A percentile compares a stretch with the other conserved stretches of the same genome.
phyloP scores from a whole-genome alignment of 2,329 filamentous ascomycete genomes.

The Truncatella angustata region DNA sequence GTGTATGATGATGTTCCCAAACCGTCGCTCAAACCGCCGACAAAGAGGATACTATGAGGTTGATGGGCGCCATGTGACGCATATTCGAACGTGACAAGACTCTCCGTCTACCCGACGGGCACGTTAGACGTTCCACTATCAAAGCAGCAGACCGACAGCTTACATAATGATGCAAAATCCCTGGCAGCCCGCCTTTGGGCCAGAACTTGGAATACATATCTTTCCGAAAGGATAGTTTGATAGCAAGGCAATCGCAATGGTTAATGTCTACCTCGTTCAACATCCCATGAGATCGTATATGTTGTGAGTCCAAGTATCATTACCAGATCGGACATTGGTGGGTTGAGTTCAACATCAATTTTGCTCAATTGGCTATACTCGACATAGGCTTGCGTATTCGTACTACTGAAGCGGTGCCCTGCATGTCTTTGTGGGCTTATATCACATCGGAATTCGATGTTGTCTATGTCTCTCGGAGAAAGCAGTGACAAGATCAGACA shows the following conservation, averaged over 20 bases:
- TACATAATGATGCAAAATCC: slow-evolving; percentile 4
- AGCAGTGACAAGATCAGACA: too few relatives aligned
- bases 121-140: neutral
- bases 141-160: neutral
- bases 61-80: neutral
- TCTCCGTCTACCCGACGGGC: neutral
- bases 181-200: slow-evolving; percentile 1
- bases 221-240: neutral
- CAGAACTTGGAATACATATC: neutral
- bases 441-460: too few relatives aligned
- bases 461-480: too few relatives aligned
- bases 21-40: slow-evolving; percentile 3
- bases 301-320: too few relatives aligned
- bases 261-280: neutral
- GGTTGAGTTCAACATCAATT: too few relatives aligned
- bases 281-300: too few relatives aligned
- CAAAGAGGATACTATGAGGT: slow-evolving; percentile 4
- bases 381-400: too few relatives aligned
- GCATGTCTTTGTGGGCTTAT: too few relatives aligned
- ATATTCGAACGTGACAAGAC: slow-evolving; percentile 3
- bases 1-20: neutral
- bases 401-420: too few relatives aligned
- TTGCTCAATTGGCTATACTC: too few relatives aligned
- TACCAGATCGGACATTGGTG: too few relatives aligned
- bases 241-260: neutral